These are phyloP conservation scores for Mikania micrantha DNA, from an alignment of 129 eudicot genomes.

Conservation along the genomic window DNA sequence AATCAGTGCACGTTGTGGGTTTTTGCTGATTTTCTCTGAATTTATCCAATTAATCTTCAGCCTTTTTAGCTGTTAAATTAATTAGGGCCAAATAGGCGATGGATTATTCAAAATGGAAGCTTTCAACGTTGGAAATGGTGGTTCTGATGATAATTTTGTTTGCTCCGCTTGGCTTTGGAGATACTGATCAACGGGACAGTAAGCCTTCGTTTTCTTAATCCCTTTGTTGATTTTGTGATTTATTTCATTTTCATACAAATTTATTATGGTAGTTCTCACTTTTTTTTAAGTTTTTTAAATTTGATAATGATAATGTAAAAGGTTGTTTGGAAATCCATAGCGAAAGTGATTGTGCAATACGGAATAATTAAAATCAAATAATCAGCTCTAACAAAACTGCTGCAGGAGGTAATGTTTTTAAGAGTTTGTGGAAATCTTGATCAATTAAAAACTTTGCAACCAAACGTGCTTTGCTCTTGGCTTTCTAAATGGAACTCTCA, in stretches of 20 bases:
- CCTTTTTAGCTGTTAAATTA: neutral
- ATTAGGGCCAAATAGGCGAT: constrained; percentile 18
- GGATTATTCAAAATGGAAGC: constrained; percentile 37
- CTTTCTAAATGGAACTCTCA: too few relatives aligned
- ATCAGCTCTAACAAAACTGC: neutral
- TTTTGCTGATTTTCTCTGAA: neutral
- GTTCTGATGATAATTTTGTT: constrained; percentile 32
- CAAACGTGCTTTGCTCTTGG: too few relatives aligned
- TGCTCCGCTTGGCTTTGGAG: constrained; percentile 36
- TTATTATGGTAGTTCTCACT: neutral
- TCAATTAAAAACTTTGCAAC: neutral
- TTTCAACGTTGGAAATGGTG: constrained; percentile 20
- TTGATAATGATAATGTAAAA: neutral
- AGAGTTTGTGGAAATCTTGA: neutral
- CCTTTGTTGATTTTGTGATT: neutral
- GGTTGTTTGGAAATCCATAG: neutral
- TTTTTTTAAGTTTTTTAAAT: neutral
- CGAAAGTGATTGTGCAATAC: neutral
- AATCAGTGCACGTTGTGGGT: neutral
- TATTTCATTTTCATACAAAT: neutral
- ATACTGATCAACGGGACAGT: constrained; percentile 78
- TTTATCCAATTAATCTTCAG: neutral
- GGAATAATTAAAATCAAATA: neutral
- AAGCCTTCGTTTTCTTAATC: constrained; percentile 5
- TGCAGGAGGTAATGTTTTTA: neutral